Base-by-base conservation (phyloP, 768 basidiomycete species). In the Pleurotus tuber-regium region DNA sequence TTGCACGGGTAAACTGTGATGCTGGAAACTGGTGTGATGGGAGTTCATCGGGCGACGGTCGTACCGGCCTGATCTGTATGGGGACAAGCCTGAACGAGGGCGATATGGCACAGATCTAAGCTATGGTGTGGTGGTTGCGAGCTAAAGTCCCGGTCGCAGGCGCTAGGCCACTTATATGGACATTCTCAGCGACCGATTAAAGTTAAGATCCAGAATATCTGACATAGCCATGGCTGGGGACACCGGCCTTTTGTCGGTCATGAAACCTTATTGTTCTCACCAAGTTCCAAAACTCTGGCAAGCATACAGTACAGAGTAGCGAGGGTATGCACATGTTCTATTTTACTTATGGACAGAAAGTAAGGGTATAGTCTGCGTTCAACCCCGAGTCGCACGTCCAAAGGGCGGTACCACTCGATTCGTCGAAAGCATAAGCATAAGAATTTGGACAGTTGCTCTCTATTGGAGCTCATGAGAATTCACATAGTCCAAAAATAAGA, bases 381-480 rank as follows among this genome's bases (percentile, higher is more conserved):
- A 43, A 21, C 18, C 25, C 31, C 14, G 67, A 60, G 19, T 54
- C 41, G 61, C 78, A 79, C 0, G 68, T 73, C 67, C 69, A 78
- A 24, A 78, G 63, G 2, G 78, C 78, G 5, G 75, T 75, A 0
- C 71, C 73, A 53, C 65, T 68, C 21, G 57, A 56, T 61, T 77
- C 75, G 57, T 78, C 76, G 53, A 63, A 77, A 1, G 76, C 74
- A 50, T 75, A 78, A 0, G 64, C 74, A 46, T 76, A 76, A 0
- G 71, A 54, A 39, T 70, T 60, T 25, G 62, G 62, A 40, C 63
- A 64, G 49, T 61, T 63, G 51, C 19, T 48, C 40, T 64, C 69
- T 72, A 56, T 6, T 12, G 18, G 18, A n/a, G 12, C n/a, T 3
- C 25, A 28, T 50, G 14, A 50, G 49, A 28, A 16, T 12, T 3